These are phyloP conservation scores for Luffa acutangula DNA, from an alignment of 306 rosid genomes.

Conservation along the genomic window DNA sequence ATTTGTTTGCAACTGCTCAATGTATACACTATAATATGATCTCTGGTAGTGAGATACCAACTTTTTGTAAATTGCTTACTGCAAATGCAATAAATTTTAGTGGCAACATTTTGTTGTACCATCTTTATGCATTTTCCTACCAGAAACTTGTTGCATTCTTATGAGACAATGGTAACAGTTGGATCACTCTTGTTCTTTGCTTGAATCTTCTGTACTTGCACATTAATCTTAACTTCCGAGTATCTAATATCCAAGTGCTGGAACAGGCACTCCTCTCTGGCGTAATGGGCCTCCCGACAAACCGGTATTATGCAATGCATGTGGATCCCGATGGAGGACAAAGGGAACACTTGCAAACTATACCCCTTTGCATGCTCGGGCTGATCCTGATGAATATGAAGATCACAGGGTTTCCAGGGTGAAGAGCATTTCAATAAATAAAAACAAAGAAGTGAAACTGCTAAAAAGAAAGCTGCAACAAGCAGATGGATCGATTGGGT, in stretches of 20 bases:
- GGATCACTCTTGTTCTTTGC: neutral
- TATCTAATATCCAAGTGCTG: conserved; percentile 4
- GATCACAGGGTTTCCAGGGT: conserved; percentile 59
- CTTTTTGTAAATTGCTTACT: neutral
- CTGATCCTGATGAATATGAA: conserved; percentile 72
- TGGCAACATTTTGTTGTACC: neutral
- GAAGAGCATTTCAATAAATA: conserved; percentile 57
- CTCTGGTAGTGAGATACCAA: neutral
- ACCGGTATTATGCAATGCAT: conserved; percentile 97
- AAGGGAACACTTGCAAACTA: conserved; percentile 96
- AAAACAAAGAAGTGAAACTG: conserved; percentile 59
- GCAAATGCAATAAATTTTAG: neutral
- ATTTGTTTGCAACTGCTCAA: neutral
- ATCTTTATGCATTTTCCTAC: neutral
- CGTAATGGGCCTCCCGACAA: conserved; percentile 98
- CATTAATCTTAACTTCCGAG: conserved; percentile 9
- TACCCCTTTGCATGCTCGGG: conserved; percentile 93
- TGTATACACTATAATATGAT: neutral
- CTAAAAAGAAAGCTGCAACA: conserved; percentile 62
- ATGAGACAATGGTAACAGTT: neutral
- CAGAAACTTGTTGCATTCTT: neutral
- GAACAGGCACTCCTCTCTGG: conserved; percentile 98
- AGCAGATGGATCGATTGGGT: conserved; percentile 36
- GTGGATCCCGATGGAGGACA: conserved; percentile 99
- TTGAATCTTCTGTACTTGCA: neutral